Percentiles rank a stretch among this genome's conserved stretches.
Conservation (phyloP, 805 yeast genomes). For the Starmerella asiatica region DNA sequence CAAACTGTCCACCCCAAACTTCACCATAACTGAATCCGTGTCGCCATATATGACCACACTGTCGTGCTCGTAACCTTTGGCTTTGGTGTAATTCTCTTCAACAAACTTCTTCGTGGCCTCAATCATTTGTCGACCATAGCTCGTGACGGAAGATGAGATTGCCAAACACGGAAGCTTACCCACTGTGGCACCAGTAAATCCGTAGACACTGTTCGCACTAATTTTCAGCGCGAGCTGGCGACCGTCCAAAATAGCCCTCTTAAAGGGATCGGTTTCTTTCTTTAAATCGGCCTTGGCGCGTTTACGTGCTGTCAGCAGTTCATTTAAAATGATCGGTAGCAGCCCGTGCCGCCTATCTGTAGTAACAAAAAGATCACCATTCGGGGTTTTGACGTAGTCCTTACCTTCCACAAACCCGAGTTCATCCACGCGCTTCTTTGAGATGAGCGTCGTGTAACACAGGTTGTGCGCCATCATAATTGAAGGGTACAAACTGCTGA, state of each 20-base stretch:
- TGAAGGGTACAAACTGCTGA: conserved; percentile 92
- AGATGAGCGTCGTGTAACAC: conserved; percentile 82
- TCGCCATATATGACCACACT: conserved; percentile 94
- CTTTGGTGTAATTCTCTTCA: conserved; percentile 61
- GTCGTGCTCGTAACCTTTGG: conserved; percentile 72
- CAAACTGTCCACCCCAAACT: conserved; percentile 73
- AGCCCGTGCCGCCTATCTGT: conserved; percentile 61
- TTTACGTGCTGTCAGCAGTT: conserved; percentile 80
- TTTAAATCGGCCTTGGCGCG: conserved; percentile 82
- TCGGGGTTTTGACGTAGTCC: conserved; percentile 81
- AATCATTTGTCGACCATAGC: conserved; percentile 95
- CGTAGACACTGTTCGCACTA: conserved; percentile 96
- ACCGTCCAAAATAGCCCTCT: conserved; percentile 86
- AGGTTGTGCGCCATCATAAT: conserved; percentile 98
- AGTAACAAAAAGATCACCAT: conserved; percentile 81
- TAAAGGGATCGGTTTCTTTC: conserved; percentile 89
- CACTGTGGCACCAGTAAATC: conserved; percentile 97
- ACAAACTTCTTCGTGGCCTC: conserved; percentile 80
- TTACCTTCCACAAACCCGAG: conserved; percentile 49
- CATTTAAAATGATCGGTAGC: conserved; percentile 81
- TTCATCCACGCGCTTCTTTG: conserved; percentile 46
- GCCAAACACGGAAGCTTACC: conserved; percentile 95
- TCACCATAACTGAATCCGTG: conserved; percentile 98
- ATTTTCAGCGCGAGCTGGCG: conserved; percentile 91
- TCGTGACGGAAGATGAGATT: conserved; percentile 87